These are phyloP conservation scores for Trametes maxima DNA, from an alignment of 768 basidiomycete species.

Conservation along the genomic window DNA sequence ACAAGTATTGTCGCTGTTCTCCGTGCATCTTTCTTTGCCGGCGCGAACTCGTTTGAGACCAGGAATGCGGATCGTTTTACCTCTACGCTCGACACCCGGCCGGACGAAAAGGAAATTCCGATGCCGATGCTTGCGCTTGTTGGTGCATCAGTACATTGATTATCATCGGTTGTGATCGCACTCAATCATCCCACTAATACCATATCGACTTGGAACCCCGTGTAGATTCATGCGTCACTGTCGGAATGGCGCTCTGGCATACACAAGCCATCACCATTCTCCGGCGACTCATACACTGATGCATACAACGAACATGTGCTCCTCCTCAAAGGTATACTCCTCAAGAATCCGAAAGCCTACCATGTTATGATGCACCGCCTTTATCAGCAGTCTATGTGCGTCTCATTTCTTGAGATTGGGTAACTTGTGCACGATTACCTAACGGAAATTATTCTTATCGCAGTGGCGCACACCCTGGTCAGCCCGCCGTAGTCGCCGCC, in stretches of 20 bases:
- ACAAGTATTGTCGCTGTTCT: neutral
- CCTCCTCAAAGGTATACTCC: constrained; percentile 2
- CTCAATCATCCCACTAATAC: neutral
- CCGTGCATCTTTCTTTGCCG: constrained; percentile 4
- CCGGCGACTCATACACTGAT: constrained; percentile 7
- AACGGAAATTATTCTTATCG: no score
- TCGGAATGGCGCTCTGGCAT: constrained; percentile 1
- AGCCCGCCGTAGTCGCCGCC: neutral
- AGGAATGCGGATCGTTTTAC: neutral
- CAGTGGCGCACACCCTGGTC: neutral
- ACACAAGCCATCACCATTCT: neutral
- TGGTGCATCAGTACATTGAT: constrained; percentile 2
- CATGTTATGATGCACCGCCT: constrained; percentile 14
- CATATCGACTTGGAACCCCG: neutral
- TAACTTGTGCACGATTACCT: no score
- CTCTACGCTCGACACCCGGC: neutral
- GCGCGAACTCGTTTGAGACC: neutral
- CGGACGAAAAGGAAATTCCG: constrained; percentile 13
- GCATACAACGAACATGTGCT: constrained; percentile 13
- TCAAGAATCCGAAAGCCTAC: neutral
- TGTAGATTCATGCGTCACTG: constrained; percentile 13
- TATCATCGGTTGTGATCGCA: neutral
- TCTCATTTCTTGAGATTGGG: neutral
- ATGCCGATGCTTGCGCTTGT: constrained; percentile 11
- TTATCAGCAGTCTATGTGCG: constrained; percentile 1